phyloP scores from a whole-genome alignment of 345 rosid species.

The Arabidopsis thaliana region DNA sequence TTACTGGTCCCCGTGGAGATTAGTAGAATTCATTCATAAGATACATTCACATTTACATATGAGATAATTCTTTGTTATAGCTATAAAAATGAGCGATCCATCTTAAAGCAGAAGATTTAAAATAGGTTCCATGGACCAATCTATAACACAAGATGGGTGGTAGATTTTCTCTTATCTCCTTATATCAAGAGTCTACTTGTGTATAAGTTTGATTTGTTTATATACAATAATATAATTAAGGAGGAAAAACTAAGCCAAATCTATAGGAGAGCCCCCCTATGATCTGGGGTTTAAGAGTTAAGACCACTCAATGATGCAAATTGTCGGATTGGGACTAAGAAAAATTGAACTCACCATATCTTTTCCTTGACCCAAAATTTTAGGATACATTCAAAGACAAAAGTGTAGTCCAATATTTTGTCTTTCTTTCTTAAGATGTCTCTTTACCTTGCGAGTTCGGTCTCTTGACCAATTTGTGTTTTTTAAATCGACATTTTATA shows the following conservation, averaged over 20 bases:
- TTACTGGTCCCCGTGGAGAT: conserved; percentile 28
- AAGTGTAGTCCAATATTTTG: conserved; percentile 32
- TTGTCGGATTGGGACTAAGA: conserved; percentile 13
- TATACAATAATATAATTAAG: conserved; percentile 27
- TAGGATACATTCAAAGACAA: conserved; percentile 36
- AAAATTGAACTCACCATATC: conserved; percentile 23
- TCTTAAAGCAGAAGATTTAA: conserved; percentile 21
- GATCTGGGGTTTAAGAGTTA: conserved; percentile 38
- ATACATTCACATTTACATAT: conserved; percentile 24
- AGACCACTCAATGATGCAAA: conserved; percentile 44
- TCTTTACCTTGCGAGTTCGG: conserved; percentile 37
- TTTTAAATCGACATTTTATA: neutral
- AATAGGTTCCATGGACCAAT: conserved; percentile 44
- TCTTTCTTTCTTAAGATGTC: conserved; percentile 23
- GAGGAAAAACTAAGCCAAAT: conserved; percentile 30
- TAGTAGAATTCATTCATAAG: neutral
- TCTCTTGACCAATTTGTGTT: neutral
- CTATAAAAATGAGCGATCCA: conserved; percentile 25
- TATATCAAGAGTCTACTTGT: conserved; percentile 37
- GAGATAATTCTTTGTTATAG: conserved; percentile 29
- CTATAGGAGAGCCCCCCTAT: conserved; percentile 43
- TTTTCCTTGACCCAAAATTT: conserved; percentile 27
- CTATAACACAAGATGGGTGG: conserved; percentile 40
- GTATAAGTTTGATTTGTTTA: conserved; percentile 31
- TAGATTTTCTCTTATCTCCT: conserved; percentile 31